These are phyloP conservation scores for Pyricularia pennisetigena DNA, from an alignment of 2,329 filamentous ascomycete species.

Conservation along the genomic window DNA sequence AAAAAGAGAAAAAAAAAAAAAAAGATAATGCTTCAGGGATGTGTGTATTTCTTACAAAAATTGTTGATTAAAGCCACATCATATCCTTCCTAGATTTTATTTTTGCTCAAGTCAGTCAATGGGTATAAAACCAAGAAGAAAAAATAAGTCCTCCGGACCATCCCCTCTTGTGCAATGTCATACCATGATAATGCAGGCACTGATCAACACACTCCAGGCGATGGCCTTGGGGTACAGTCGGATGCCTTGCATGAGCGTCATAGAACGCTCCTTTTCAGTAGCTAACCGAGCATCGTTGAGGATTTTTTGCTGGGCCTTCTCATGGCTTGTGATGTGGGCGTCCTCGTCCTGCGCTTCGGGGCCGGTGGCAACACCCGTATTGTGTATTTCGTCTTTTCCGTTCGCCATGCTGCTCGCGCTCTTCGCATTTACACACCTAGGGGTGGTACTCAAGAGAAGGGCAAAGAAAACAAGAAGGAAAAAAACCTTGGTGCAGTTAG, in stretches of 20 bases:
- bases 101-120: background rate
- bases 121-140: background rate
- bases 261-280: conserved; percentile 53
- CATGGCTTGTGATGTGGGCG: conserved; percentile 8
- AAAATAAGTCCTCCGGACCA: no score
- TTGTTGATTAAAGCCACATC: conserved; percentile 75
- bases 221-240: conserved; percentile 81
- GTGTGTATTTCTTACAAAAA: conserved; percentile 45
- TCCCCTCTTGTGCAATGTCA: background rate
- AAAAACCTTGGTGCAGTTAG: background rate
- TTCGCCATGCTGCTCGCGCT: background rate
- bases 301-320: conserved; percentile 21
- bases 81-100: conserved; percentile 54
- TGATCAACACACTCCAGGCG: conserved; percentile 74
- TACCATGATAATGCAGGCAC: conserved; percentile 77
- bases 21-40: no score
- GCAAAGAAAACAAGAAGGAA: background rate
- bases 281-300: conserved; percentile 38
- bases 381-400: background rate
- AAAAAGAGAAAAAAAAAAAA: background rate
- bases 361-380: background rate
- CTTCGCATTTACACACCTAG: background rate
- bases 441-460: background rate
- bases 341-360: conserved; percentile 9
- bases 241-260: conserved; percentile 68